Conservation (phyloP, 2,329 filamentous ascomycete genomes). For the Xylariaceae sp. region DNA sequence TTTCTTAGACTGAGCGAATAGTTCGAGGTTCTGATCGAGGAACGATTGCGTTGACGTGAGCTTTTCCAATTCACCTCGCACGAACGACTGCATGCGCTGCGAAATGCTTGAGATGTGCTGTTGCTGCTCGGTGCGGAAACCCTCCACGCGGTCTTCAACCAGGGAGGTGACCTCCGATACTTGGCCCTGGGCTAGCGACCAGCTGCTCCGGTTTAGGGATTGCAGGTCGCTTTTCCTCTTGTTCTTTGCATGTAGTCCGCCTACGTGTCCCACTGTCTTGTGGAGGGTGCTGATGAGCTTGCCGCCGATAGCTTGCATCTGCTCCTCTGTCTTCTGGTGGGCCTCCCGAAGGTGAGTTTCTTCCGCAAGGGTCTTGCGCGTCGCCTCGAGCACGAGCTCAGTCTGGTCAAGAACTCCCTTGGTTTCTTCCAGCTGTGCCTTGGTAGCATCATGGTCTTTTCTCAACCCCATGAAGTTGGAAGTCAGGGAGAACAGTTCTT, state of each 20-base stretch:
- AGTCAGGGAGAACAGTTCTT: conserved; percentile 81
- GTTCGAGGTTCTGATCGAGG: conserved; percentile 59
- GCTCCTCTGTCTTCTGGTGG: conserved; percentile 75
- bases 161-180: conserved; percentile 69
- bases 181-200: conserved; percentile 67
- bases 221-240: conserved; percentile 80
- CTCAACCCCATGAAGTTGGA: conserved; percentile 83
- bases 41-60: conserved; percentile 63
- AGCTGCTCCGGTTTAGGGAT: conserved; percentile 66
- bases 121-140: conserved; percentile 66
- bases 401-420: conserved; percentile 79
- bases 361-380: conserved; percentile 67
- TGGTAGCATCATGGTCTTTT: conserved; percentile 79
- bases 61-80: conserved; percentile 65
- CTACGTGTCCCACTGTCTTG: conserved; percentile 71
- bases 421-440: conserved; percentile 65
- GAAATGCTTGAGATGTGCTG: conserved; percentile 62
- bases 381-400: conserved; percentile 72
- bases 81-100: conserved; percentile 66
- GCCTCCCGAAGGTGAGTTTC: conserved; percentile 75
- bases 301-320: conserved; percentile 64
- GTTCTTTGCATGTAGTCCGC: conserved; percentile 78
- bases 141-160: conserved; percentile 67
- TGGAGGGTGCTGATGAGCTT: conserved; percentile 72
- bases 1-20: conserved; percentile 60